Evolutionary conservation across 352 stramenopile species (phyloP).

Genomic region (Globisporangium yorkense): DNA sequence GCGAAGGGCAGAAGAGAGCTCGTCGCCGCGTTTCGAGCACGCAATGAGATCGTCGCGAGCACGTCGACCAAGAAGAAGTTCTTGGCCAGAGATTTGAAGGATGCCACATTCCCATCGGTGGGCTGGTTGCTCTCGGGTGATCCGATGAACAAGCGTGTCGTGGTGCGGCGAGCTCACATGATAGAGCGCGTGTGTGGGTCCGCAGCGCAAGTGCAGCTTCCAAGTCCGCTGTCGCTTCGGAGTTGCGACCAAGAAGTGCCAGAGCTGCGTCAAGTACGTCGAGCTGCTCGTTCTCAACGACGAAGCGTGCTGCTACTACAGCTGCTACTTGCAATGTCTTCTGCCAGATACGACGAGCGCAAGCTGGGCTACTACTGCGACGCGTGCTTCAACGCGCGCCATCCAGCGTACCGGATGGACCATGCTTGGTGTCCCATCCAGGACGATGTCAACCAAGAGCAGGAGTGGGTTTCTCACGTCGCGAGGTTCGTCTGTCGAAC

Average conservation of each 20-base stretch:
- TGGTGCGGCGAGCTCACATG: background rate
- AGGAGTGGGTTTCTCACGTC: conserved; percentile 60
- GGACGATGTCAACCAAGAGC: conserved; percentile 49
- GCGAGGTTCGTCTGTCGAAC: conserved; percentile 22
- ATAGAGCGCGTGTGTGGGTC: background rate
- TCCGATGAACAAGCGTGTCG: background rate
- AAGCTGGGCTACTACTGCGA: conserved; percentile 63
- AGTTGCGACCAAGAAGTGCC: conserved; percentile 55
- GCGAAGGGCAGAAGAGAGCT: conserved; percentile 28
- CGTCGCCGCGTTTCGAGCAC: conserved; percentile 31
- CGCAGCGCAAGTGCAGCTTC: conserved; percentile 46
- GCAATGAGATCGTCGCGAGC: background rate
- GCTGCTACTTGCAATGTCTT: background rate
- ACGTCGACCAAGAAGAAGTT: background rate
- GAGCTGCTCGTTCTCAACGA: background rate
- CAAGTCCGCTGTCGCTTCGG: conserved; percentile 38
- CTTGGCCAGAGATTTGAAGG: conserved; percentile 12
- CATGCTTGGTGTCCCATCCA: conserved; percentile 50
- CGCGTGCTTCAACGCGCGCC: conserved; percentile 45
- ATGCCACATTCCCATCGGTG: conserved; percentile 15
- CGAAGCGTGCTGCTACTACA: no score
- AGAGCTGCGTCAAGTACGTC: conserved; percentile 57
- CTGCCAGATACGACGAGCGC: conserved; percentile 47
- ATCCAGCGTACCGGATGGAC: conserved; percentile 44
- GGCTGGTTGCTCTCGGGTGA: background rate